Conservation (phyloP, 352 stramenopile species). For the Pythium volutum region DNA sequence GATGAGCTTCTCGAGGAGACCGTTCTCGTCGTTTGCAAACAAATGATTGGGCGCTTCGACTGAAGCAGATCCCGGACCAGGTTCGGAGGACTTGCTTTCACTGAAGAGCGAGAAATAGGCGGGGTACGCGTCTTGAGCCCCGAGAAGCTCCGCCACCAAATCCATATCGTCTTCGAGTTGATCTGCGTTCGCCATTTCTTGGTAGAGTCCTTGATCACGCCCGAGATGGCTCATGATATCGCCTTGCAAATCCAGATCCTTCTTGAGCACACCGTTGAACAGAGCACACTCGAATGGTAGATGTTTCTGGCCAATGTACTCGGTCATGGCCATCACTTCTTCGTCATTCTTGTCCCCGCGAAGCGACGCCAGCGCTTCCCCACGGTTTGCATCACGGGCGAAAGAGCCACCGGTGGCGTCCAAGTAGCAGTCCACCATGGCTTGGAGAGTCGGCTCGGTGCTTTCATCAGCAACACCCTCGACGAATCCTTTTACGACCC, state of each 20-base stretch:
- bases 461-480: slow-evolving; percentile 48
- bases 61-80: slow-evolving; percentile 18
- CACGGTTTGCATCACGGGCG: slow-evolving; percentile 35
- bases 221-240: slow-evolving; percentile 76
- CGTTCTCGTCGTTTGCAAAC: slow-evolving; percentile 61
- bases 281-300: slow-evolving; percentile 68
- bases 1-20: slow-evolving; percentile 47
- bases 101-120: slow-evolving; percentile 70
- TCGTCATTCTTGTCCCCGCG: slow-evolving; percentile 49
- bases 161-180: slow-evolving; percentile 59
- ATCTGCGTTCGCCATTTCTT: slow-evolving; percentile 54
- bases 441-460: slow-evolving; percentile 40
- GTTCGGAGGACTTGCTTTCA: slow-evolving; percentile 10
- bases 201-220: slow-evolving; percentile 76
- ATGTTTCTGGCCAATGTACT: slow-evolving; percentile 77
- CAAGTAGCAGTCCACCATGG: slow-evolving; percentile 63
- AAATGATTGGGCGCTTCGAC: slow-evolving; percentile 32
- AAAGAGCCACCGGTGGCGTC: slow-evolving; percentile 45
- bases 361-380: slow-evolving; percentile 46
- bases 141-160: slow-evolving; percentile 65
- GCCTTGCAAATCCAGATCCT: slow-evolving; percentile 60
- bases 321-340: slow-evolving; percentile 67
- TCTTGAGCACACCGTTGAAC: slow-evolving; percentile 86
- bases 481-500: slow-evolving; percentile 48
- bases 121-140: slow-evolving; percentile 52